Percentiles rank a stretch among this genome's conserved stretches.
phyloP scores from a whole-genome alignment of 805 yeast genomes.

The Torulaspora gathmanii region DNA sequence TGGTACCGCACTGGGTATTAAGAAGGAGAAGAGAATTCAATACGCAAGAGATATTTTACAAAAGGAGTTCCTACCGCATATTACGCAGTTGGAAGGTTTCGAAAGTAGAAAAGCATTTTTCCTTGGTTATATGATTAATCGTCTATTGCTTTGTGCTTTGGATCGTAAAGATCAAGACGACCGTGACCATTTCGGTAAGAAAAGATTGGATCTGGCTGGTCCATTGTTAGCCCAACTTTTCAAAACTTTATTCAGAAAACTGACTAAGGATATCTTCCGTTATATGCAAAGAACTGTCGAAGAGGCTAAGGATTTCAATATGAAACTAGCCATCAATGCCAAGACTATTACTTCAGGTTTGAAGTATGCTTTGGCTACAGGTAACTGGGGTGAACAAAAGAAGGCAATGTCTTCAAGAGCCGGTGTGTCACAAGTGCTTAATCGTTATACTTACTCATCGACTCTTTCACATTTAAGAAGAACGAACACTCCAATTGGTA shows the following conservation, averaged over 20 bases:
- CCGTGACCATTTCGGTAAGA: constrained; percentile 99
- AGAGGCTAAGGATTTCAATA: constrained; percentile 92
- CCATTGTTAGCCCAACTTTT: constrained; percentile 93
- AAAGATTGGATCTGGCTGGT: constrained; percentile 97
- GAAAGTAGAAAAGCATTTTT: constrained; percentile 96
- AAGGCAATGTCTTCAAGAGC: constrained; percentile 98
- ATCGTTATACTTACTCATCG: constrained; percentile 97
- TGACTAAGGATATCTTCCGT: constrained; percentile 94
- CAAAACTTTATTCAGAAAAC: constrained; percentile 87
- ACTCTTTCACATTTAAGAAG: constrained; percentile 97
- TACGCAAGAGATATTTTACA: constrained; percentile 96
- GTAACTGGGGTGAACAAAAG: constrained; percentile 99
- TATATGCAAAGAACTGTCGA: constrained; percentile 99
- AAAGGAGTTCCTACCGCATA: constrained; percentile 94
- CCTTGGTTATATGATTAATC: constrained; percentile 96
- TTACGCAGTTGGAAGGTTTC: constrained; percentile 94
- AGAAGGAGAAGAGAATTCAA: constrained; percentile 96
- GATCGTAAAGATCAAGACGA: constrained; percentile 98
- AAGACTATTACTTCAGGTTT: constrained; percentile 96
- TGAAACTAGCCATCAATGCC: constrained; percentile 94
- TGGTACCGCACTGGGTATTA: constrained; percentile 93
- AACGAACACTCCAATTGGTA: constrained; percentile 98
- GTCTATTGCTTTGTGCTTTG: constrained; percentile 88
- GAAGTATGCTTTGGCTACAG: constrained; percentile 96
- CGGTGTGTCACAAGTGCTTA: constrained; percentile 98